Conservation (phyloP, 495 filamentous ascomycete genomes). For the Chaetomidium leptoderma region DNA sequence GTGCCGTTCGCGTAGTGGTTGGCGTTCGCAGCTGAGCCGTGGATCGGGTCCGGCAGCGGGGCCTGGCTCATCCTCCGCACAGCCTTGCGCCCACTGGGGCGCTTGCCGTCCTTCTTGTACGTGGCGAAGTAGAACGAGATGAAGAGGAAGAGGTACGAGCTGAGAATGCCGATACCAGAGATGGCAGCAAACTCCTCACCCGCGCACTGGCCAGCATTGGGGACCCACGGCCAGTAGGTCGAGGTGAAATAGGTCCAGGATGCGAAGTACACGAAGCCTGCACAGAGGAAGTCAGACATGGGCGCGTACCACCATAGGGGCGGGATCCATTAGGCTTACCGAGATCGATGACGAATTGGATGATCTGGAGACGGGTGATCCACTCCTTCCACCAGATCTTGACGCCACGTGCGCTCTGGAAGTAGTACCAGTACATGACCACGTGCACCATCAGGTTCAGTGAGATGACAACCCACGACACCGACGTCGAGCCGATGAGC, state of each 20-base stretch:
- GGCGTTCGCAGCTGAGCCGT: conserved; percentile 21
- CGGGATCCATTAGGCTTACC: conserved; percentile 46
- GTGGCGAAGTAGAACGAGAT: conserved; percentile 98
- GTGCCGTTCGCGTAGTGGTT: conserved; percentile 35
- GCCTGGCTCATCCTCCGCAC: conserved; percentile 51
- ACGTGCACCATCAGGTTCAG: conserved; percentile 77
- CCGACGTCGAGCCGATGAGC: conserved; percentile 70
- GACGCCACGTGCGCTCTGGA: conserved; percentile 77
- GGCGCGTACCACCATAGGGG: too few relatives aligned
- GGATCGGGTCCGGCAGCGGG: conserved; percentile 49
- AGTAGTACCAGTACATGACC: conserved; percentile 76
- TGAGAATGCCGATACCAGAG: conserved; percentile 84
- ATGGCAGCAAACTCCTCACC: conserved; percentile 98
- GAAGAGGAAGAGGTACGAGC: conserved; percentile 93
- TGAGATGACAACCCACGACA: conserved; percentile 73
- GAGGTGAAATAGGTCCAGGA: conserved; percentile 93
- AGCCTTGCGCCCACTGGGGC: conserved; percentile 52
- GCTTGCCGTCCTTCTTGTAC: conserved; percentile 82
- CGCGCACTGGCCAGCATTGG: conserved; percentile 78
- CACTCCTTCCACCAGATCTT: conserved; percentile 89
- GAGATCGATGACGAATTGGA: conserved; percentile 75
- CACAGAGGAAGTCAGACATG: conserved; percentile 24
- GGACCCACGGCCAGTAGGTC: conserved; percentile 82
- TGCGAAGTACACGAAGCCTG: conserved; percentile 90
- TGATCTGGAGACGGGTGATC: conserved; percentile 81